phyloP scores from a whole-genome alignment of 768 basidiomycete species.

The Chalciporus pseudorubinellus region DNA sequence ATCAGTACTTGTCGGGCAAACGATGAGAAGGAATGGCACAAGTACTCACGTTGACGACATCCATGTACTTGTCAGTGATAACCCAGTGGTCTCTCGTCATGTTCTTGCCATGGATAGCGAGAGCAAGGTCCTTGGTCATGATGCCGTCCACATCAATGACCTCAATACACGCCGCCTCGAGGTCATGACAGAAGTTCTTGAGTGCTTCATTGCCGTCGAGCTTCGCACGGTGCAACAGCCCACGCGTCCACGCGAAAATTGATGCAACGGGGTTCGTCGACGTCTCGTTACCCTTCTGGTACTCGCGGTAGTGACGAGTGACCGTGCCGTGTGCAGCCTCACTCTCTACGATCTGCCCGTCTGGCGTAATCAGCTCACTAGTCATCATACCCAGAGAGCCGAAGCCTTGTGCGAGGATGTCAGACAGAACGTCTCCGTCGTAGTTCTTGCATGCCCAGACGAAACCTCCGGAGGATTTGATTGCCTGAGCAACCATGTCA shows the following conservation, averaged over 20 bases:
- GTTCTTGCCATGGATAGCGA: conserved; percentile 88
- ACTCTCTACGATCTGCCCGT: conserved; percentile 87
- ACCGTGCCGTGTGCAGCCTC: conserved; percentile 98
- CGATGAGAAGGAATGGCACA: background rate
- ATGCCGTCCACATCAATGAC: conserved; percentile 86
- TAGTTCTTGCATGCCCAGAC: conserved; percentile 76
- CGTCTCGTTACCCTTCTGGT: conserved; percentile 96
- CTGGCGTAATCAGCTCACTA: conserved; percentile 90
- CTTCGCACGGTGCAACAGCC: conserved; percentile 89
- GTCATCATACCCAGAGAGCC: conserved; percentile 99
- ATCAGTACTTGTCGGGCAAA: conserved; percentile 9
- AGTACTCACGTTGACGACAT: conserved; percentile 78
- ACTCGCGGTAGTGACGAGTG: conserved; percentile 95
- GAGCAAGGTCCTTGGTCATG: conserved; percentile 97
- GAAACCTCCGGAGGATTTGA: conserved; percentile 96
- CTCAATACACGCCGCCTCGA: conserved; percentile 88
- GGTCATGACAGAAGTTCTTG: conserved; percentile 65
- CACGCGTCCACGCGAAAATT: conserved; percentile 98
- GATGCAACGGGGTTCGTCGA: conserved; percentile 98
- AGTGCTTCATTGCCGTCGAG: conserved; percentile 81
- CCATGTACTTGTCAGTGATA: conserved; percentile 91
- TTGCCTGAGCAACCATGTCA: conserved; percentile 97
- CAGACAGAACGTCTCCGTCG: conserved; percentile 85
- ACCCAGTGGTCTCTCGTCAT: conserved; percentile 97
- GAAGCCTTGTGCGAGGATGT: conserved; percentile 97